Conservation (phyloP, 139 green algal genomes). For the Raphidocelis subcapitata region DNA sequence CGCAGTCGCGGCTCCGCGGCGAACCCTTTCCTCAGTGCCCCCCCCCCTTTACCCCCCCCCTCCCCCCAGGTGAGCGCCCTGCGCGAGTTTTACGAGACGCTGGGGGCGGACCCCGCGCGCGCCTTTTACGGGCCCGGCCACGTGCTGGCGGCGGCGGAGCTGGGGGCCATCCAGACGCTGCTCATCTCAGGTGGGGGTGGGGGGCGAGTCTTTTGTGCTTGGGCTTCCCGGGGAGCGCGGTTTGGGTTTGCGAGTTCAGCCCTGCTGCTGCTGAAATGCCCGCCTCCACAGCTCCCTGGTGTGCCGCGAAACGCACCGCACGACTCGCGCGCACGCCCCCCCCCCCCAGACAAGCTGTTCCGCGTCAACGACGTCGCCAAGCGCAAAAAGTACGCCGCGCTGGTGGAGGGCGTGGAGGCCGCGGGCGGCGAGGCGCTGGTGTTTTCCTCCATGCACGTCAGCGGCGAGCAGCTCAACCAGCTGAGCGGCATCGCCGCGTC, state of each 20-base stretch:
- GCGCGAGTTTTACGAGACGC: conserved; percentile 86
- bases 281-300: background rate
- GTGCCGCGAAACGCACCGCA: no score
- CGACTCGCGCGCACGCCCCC: no score
- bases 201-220: no score
- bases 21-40: no score
- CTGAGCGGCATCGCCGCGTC: conserved; percentile 87
- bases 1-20: no score
- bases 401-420: conserved; percentile 84
- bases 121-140: conserved; percentile 94
- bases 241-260: no score
- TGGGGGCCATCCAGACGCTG: conserved; percentile 81
- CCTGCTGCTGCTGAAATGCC: background rate
- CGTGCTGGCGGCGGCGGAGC: conserved; percentile 54
- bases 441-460: conserved; percentile 79
- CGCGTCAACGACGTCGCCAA: conserved; percentile 66
- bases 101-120: conserved; percentile 61
- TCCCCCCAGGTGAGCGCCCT: conserved; percentile 18
- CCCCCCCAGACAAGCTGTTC: conserved; percentile 78
- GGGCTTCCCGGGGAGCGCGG: no score
- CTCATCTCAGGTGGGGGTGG: conserved; percentile 42
- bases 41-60: no score
- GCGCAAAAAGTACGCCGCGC: conserved; percentile 59
- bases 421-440: conserved; percentile 80
- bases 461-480: conserved; percentile 86